Conservation (phyloP, 2,329 filamentous ascomycete genomes). For the Calycina marina region DNA sequence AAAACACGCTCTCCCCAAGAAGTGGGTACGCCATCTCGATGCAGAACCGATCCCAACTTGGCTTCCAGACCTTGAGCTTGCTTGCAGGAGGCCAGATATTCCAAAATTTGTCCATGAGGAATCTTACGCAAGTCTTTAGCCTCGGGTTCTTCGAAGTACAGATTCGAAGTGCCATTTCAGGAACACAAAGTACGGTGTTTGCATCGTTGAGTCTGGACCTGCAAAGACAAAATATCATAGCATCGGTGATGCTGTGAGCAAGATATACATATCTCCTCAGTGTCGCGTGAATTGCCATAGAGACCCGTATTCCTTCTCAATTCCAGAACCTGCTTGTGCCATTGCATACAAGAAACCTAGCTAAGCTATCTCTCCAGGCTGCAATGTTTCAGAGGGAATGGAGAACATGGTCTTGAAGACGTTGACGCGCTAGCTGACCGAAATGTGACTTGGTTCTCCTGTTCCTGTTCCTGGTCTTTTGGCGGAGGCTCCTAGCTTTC, state of each 20-base stretch:
- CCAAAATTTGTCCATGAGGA: not conserved
- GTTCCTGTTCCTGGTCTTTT: too few species aligned
- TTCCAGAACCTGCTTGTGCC: too few species aligned
- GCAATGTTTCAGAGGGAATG: too few species aligned
- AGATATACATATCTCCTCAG: not conserved
- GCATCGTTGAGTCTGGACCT: not conserved
- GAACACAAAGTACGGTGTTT: not conserved
- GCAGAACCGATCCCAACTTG: not conserved
- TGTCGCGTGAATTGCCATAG: too few species aligned
- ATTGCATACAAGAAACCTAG: too few species aligned
- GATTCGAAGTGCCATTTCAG: not conserved
- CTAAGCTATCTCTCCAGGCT: too few species aligned
- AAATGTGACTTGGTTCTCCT: too few species aligned
- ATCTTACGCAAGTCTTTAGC: not conserved
- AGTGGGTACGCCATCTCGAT: not conserved
- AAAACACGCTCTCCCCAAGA: not conserved
- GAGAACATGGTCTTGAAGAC: too few species aligned
- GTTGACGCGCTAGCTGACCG: too few species aligned
- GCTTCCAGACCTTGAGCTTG: not conserved
- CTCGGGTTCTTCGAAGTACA: not conserved
- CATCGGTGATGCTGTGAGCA: not conserved
- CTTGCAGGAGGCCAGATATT: not conserved
- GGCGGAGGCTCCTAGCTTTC: too few species aligned
- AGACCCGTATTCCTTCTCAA: too few species aligned
- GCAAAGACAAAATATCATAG: not conserved